A percentile compares a stretch with the other conserved stretches of the same genome.
phyloP scores from a whole-genome alignment of 2,329 filamentous ascomycete genomes.

The Torrubiella hemipterigena region DNA sequence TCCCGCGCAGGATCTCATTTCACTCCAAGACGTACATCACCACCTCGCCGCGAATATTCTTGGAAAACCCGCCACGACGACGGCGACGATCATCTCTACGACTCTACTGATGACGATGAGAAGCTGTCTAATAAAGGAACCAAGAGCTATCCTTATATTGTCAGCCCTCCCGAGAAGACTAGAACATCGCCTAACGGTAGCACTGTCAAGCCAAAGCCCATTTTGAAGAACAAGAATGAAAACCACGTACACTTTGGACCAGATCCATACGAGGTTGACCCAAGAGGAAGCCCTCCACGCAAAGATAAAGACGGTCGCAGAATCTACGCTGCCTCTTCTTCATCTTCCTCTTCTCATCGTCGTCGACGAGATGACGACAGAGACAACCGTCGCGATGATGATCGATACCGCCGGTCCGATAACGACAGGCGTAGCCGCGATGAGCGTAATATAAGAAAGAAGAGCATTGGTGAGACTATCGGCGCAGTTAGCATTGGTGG shows the following conservation, averaged over 20 bases:
- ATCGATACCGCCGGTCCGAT: conserved; percentile 12
- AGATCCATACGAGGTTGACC: conserved; percentile 31
- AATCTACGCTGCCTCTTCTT: conserved; percentile 8
- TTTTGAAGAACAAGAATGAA: conserved; percentile 49
- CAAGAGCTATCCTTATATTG: conserved; percentile 23
- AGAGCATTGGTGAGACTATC: conserved; percentile 39
- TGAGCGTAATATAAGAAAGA: conserved; percentile 26
- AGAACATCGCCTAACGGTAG: conserved; percentile 22
- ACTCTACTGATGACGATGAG: conserved; percentile 21
- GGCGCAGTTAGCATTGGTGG: conserved; percentile 48
- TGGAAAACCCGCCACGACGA: conserved; percentile 21
- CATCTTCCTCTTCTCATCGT: neutral
- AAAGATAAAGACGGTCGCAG: conserved; percentile 20
- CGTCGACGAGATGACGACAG: conserved; percentile 16
- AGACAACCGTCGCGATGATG: conserved; percentile 6
- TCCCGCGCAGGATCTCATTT: conserved; percentile 16
- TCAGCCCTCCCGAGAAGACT: conserved; percentile 19
- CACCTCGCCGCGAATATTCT: conserved; percentile 13
- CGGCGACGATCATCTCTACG: conserved; percentile 16
- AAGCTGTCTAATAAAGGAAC: conserved; percentile 16
- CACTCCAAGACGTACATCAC: conserved; percentile 2
- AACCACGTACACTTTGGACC: conserved; percentile 43
- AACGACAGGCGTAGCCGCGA: conserved; percentile 13
- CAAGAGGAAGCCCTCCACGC: conserved; percentile 13
- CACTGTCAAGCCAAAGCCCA: conserved; percentile 37